These are phyloP conservation scores for Lasiosphaeria ovina DNA, from an alignment of 495 filamentous ascomycete genomes.

Conservation along the genomic window DNA sequence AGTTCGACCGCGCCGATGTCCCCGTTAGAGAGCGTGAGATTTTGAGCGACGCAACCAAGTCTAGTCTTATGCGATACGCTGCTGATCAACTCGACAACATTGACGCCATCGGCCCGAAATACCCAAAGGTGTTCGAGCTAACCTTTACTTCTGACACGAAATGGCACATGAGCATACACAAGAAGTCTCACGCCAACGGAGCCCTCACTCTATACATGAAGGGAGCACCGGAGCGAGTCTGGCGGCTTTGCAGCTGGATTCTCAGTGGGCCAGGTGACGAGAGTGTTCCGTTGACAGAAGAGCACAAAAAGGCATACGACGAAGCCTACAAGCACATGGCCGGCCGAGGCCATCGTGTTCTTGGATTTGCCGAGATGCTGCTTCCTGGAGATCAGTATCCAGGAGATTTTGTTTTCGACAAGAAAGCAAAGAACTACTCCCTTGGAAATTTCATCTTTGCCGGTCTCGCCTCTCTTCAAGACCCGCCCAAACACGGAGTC, in stretches of 20 bases:
- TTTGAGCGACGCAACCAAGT: slow-evolving; percentile 24
- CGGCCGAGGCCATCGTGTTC: slow-evolving; percentile 55
- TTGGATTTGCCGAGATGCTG: slow-evolving; percentile 45
- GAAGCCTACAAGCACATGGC: slow-evolving; percentile 52
- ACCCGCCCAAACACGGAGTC: slow-evolving; percentile 69
- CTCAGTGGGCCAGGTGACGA: slow-evolving; percentile 39
- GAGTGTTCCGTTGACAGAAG: slow-evolving; percentile 31
- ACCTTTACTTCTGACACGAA: slow-evolving; percentile 63
- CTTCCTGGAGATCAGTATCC: slow-evolving; percentile 12
- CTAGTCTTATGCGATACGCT: slow-evolving; percentile 34
- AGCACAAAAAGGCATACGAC: slow-evolving; percentile 35
- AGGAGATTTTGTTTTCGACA: slow-evolving; percentile 28
- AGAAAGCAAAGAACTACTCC: slow-evolving; percentile 28
- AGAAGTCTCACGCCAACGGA: slow-evolving; percentile 22
- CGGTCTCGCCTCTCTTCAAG: slow-evolving; percentile 67
- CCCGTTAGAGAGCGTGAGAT: slow-evolving; percentile 20
- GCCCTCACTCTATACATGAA: slow-evolving; percentile 49
- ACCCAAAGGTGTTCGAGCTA: slow-evolving; percentile 42
- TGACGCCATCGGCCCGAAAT: slow-evolving; percentile 33
- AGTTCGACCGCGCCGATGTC: slow-evolving; percentile 23
- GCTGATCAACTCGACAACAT: slow-evolving; percentile 25
- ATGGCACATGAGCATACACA: slow-evolving; percentile 54
- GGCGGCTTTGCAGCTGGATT: slow-evolving; percentile 29
- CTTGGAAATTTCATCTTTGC: slow-evolving; percentile 46
- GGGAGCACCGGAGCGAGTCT: slow-evolving; percentile 52